These are phyloP conservation scores for Gentiana straminea DNA, from an alignment of 257 asterid genomes.

Conservation along the genomic window DNA sequence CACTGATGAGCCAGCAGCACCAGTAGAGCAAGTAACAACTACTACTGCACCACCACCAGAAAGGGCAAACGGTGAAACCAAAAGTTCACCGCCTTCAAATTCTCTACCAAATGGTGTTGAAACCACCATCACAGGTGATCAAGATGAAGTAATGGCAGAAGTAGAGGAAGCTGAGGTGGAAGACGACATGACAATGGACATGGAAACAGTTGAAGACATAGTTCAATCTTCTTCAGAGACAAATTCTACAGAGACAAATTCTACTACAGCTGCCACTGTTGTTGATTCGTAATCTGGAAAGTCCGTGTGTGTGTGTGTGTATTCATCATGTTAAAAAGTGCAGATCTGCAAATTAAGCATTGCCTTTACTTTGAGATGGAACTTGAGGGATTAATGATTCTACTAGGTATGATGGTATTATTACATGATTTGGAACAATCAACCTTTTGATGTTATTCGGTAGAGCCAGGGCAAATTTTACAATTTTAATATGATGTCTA, in stretches of 20 bases:
- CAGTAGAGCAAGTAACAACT: slow-evolving; percentile 8
- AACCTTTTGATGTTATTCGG: too few relatives aligned
- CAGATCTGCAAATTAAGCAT: too few relatives aligned
- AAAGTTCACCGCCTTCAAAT: slow-evolving; percentile 10
- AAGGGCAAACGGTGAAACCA: slow-evolving; percentile 22
- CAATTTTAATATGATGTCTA: too few relatives aligned
- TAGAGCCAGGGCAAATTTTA: too few relatives aligned
- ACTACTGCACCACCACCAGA: slow-evolving; percentile 14
- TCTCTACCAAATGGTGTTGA: slow-evolving; percentile 45
- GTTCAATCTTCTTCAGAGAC: slow-evolving; percentile 43
- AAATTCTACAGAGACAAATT: slow-evolving; percentile 39
- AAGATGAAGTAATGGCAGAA: slow-evolving; percentile 77
- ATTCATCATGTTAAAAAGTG: too few relatives aligned
- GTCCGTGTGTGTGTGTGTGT: too few relatives aligned
- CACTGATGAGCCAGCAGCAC: slow-evolving; percentile 26
- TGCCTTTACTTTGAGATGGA: too few relatives aligned
- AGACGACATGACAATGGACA: slow-evolving; percentile 50
- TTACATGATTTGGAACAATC: too few relatives aligned
- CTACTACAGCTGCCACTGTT: slow-evolving; percentile 24
- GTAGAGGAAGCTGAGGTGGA: slow-evolving; percentile 52
- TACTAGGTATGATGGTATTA: too few relatives aligned
- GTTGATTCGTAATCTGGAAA: slow-evolving; percentile 20
- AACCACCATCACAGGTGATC: slow-evolving; percentile 27
- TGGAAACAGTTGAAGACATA: slow-evolving; percentile 54
- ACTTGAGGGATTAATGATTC: too few relatives aligned